These are phyloP conservation scores for Alternaria arborescens DNA, from an alignment of 2,329 filamentous ascomycete genomes.

Conservation along the genomic window DNA sequence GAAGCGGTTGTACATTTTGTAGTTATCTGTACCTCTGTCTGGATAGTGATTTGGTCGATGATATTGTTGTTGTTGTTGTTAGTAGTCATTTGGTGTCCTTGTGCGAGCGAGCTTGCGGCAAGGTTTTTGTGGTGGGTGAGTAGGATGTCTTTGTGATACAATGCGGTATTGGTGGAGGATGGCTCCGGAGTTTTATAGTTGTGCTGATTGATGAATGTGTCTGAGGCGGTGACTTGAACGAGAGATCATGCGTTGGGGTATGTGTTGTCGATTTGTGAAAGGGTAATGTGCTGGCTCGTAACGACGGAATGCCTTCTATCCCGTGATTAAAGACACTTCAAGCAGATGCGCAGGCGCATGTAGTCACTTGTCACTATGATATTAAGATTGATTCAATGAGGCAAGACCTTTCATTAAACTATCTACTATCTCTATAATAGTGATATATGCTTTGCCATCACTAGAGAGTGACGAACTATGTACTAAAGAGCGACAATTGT, in stretches of 20 bases:
- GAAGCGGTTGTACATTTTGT: neutral
- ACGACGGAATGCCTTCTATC: neutral
- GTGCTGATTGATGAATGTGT: neutral
- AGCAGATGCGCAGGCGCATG: neutral
- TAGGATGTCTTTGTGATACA: neutral
- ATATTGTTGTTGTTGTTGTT: neutral
- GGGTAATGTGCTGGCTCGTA: neutral
- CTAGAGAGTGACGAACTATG: neutral
- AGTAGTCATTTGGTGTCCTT: neutral
- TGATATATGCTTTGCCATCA: neutral
- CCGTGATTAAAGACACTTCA: neutral
- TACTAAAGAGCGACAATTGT: constrained; percentile 11
- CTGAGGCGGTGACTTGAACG: neutral
- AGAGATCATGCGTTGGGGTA: neutral
- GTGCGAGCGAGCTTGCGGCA: neutral
- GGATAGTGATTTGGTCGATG: neutral
- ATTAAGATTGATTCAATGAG: neutral
- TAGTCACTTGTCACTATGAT: neutral
- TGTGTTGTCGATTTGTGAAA: neutral
- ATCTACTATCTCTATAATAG: constrained; percentile 2
- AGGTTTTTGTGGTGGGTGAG: neutral
- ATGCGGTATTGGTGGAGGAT: neutral
- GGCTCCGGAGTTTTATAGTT: neutral
- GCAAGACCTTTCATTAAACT: constrained; percentile 1
- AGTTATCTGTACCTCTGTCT: neutral